Evolutionary conservation across 2,329 filamentous ascomycete species (phyloP).

Genomic region (Acephala macrosclerotiorum): DNA sequence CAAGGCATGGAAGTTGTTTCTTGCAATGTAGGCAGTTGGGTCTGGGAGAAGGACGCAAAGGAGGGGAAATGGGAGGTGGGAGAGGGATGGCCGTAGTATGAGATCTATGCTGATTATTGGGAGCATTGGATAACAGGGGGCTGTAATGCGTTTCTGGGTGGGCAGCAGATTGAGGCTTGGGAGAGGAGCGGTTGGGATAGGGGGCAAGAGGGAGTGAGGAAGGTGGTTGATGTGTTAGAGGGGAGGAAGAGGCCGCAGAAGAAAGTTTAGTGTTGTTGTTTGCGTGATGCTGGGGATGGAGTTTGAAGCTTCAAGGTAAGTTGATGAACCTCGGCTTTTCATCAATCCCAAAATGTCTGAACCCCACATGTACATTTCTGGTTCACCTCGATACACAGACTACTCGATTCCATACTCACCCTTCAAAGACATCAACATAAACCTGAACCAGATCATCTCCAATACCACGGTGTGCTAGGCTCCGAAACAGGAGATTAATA

Average conservation of each 20-base stretch:
- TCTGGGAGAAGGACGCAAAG: background rate
- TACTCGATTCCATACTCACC: too few species aligned
- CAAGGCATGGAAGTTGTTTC: slow-evolving; percentile 9
- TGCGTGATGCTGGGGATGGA: background rate
- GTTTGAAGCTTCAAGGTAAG: too few species aligned
- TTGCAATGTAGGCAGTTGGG: background rate
- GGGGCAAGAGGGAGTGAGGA: slow-evolving; percentile 3
- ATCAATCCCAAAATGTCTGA: too few species aligned
- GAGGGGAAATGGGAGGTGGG: background rate
- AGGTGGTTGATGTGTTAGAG: slow-evolving; percentile 10
- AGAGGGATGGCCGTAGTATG: slow-evolving; percentile 12
- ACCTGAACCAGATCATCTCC: too few species aligned
- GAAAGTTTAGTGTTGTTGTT: background rate
- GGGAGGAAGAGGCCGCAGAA: background rate
- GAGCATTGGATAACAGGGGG: slow-evolving; percentile 8
- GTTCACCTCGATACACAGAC: too few species aligned
- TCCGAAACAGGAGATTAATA: too few species aligned
- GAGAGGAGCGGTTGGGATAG: slow-evolving; percentile 12
- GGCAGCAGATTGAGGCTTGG: slow-evolving; percentile 14
- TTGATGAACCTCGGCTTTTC: too few species aligned
- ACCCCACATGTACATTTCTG: too few species aligned
- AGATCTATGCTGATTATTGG: slow-evolving; percentile 18
- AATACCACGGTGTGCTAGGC: too few species aligned
- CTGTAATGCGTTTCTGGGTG: slow-evolving; percentile 11
- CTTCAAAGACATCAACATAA: too few species aligned